Percentiles rank a stretch among this genome's conserved stretches.
Conservation (phyloP, 768 basidiomycete genomes). For the Gloeophyllum trabeum region DNA sequence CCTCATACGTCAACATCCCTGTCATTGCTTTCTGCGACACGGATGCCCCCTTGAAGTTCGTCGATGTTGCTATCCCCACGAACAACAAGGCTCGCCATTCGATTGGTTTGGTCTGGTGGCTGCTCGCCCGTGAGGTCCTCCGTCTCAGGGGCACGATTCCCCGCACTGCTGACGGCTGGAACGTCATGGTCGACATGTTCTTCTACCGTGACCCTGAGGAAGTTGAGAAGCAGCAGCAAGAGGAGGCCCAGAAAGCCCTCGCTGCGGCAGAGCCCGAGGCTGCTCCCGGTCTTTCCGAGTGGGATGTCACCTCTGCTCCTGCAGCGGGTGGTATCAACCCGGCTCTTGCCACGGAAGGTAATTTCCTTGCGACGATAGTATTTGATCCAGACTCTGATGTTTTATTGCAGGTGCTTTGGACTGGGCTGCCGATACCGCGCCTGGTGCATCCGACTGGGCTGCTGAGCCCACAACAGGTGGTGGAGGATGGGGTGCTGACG, state of each 20-base stretch:
- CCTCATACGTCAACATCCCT: constrained; percentile 99
- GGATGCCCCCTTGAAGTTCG: constrained; percentile 94
- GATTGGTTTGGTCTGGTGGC: constrained; percentile 96
- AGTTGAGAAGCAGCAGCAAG: constrained; percentile 95
- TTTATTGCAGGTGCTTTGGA: constrained; percentile 53
- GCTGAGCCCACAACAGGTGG: constrained; percentile 56
- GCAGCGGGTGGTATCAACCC: constrained; percentile 70
- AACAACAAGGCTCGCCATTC: constrained; percentile 99
- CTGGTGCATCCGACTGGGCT: constrained; percentile 66
- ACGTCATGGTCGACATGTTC: constrained; percentile 98
- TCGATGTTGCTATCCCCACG: constrained; percentile 96
- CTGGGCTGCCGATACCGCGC: constrained; percentile 64
- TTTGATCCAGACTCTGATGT: background rate
- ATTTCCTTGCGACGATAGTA: constrained; percentile 5
- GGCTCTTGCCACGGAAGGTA: constrained; percentile 49
- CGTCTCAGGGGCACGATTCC: constrained; percentile 91
- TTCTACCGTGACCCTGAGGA: constrained; percentile 99
- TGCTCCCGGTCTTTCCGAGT: constrained; percentile 48
- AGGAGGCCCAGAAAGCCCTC: constrained; percentile 80
- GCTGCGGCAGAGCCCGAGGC: constrained; percentile 38
- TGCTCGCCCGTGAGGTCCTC: constrained; percentile 95
- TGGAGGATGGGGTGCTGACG: background rate
- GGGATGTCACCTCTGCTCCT: constrained; percentile 65
- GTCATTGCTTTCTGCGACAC: constrained; percentile 99
- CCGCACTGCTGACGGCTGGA: constrained; percentile 88